Percentiles rank a stretch among this genome's conserved stretches.
Conservation (phyloP, 2,329 filamentous ascomycete species). For the Epichloe elymi region DNA sequence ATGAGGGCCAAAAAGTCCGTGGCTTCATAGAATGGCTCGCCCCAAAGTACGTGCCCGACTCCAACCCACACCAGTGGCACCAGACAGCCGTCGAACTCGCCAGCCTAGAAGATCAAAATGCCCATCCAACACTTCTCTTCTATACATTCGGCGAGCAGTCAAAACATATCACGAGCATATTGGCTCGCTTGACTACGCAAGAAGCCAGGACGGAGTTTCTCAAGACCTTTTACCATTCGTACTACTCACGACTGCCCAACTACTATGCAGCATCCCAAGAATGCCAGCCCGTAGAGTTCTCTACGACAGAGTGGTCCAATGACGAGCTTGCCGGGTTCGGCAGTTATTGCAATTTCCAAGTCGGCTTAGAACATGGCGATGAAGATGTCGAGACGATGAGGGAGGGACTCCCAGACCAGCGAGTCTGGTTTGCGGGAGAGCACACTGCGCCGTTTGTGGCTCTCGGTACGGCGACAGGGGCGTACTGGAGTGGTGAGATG, state of each 20-base stretch:
- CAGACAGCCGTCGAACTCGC: constrained; percentile 69
- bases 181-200: constrained; percentile 28
- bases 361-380: constrained; percentile 57
- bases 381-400: constrained; percentile 55
- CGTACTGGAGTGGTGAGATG: constrained; percentile 80
- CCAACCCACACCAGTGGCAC: constrained; percentile 54
- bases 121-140: constrained; percentile 76
- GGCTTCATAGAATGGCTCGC: constrained; percentile 67
- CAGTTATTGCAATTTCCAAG: constrained; percentile 75
- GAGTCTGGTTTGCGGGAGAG: constrained; percentile 79
- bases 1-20: constrained; percentile 29
- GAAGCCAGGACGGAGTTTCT: constrained; percentile 41
- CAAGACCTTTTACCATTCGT: constrained; percentile 58
- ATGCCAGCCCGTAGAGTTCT: constrained; percentile 49
- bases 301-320: constrained; percentile 65
- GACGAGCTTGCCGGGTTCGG: constrained; percentile 73
- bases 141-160: constrained; percentile 59
- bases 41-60: constrained; percentile 50
- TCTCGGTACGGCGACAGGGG: constrained; percentile 76
- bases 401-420: constrained; percentile 48
- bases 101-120: constrained; percentile 40
- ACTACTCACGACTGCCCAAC: constrained; percentile 60
- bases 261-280: constrained; percentile 40
- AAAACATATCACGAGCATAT: constrained; percentile 33
- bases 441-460: constrained; percentile 86